phyloP scores from a whole-genome alignment of 1,284 basidiomycete genomes.

The Athelia psychrophila region DNA sequence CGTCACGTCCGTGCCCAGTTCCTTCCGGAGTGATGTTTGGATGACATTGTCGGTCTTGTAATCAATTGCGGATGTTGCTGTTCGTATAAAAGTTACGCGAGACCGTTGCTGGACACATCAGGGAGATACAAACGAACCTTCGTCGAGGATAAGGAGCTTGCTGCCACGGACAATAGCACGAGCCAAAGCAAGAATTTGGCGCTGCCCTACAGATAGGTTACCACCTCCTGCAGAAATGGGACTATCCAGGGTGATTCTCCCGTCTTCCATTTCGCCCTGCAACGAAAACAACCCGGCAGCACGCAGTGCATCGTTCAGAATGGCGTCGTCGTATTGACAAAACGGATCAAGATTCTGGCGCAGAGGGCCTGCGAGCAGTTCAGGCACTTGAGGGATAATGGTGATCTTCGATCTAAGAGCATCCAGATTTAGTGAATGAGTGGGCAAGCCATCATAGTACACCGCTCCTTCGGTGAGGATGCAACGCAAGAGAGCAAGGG shows the following conservation, averaged over 20 bases:
- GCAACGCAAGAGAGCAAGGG: slow-evolving; percentile 49
- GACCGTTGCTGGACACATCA: background rate
- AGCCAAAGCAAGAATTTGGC: slow-evolving; percentile 63
- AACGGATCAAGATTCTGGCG: slow-evolving; percentile 71
- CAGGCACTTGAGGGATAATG: slow-evolving; percentile 65
- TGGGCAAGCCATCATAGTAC: slow-evolving; percentile 46
- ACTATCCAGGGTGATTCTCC: slow-evolving; percentile 47
- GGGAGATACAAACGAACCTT: slow-evolving; percentile 37
- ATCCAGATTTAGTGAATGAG: slow-evolving; percentile 58
- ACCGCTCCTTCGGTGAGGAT: slow-evolving; percentile 58
- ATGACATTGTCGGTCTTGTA: slow-evolving; percentile 59
- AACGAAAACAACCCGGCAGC: slow-evolving; percentile 52
- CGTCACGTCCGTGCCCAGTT: slow-evolving; percentile 52
- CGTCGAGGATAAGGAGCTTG: slow-evolving; percentile 59
- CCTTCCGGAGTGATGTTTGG: slow-evolving; percentile 52
- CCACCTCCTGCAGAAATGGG: slow-evolving; percentile 54
- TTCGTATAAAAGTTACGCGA: background rate
- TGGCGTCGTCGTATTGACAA: slow-evolving; percentile 65
- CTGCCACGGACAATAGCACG: slow-evolving; percentile 55
- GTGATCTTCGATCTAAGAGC: slow-evolving; percentile 59
- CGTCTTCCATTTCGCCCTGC: slow-evolving; percentile 47
- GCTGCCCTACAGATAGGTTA: slow-evolving; percentile 71
- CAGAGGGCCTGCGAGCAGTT: slow-evolving; percentile 57
- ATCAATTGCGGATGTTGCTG: slow-evolving; percentile 58
- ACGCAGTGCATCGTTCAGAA: slow-evolving; percentile 50